These are phyloP conservation scores for Pontederia paniculata DNA, from an alignment of 176 grass and related monocot species.

Conservation along the genomic window DNA sequence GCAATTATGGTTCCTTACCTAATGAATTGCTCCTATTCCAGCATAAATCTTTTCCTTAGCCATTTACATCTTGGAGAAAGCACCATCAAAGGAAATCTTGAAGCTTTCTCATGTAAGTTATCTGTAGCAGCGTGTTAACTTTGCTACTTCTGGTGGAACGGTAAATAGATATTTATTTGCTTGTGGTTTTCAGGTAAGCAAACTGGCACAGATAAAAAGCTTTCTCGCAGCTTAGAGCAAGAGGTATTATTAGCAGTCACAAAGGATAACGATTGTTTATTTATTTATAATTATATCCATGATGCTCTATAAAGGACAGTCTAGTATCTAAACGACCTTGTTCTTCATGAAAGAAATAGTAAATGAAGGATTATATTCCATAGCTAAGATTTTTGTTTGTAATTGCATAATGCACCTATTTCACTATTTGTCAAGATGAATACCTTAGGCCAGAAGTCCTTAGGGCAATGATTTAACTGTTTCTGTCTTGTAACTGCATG, in stretches of 20 bases:
- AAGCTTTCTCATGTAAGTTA: constrained; percentile 24
- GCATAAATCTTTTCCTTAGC: constrained; percentile 20
- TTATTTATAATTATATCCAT: not conserved
- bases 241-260: constrained; percentile 25
- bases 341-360: too few species aligned
- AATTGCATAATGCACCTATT: too few species aligned
- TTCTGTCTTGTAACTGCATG: too few species aligned
- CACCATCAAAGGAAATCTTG: constrained; percentile 19
- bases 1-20: too few species aligned
- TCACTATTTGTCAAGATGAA: too few species aligned
- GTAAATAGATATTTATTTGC: not conserved
- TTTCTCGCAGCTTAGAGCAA: constrained; percentile 90
- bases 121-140: not conserved
- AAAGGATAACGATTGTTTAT: not conserved
- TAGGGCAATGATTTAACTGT: too few species aligned
- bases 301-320: too few species aligned
- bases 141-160: constrained; percentile 1
- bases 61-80: constrained; percentile 19
- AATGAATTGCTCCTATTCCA: not conserved
- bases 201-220: constrained; percentile 59
- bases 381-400: too few species aligned
- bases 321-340: too few species aligned
- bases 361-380: too few species aligned
- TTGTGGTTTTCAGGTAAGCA: constrained; percentile 63
- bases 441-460: too few species aligned